Conservation (phyloP, 306 rosid genomes). For the Quercus dentata region DNA sequence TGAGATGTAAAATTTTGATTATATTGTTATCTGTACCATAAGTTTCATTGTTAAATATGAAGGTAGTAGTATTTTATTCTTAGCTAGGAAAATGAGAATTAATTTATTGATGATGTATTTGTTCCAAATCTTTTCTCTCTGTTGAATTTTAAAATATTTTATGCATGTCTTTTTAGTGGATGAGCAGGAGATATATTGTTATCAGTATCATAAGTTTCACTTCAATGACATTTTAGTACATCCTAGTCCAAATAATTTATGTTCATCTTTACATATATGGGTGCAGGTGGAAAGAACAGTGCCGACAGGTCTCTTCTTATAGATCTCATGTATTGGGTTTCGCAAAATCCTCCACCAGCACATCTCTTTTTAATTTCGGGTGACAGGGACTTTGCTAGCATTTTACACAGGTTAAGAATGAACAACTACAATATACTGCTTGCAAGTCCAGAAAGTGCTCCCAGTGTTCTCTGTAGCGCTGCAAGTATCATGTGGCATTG, state of each 20-base stretch:
- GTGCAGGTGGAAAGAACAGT: slow-evolving; percentile 82
- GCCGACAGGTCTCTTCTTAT: slow-evolving; percentile 81
- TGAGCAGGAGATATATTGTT: not conserved
- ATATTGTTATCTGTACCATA: not conserved
- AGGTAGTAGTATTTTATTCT: not conserved
- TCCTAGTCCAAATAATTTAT: not conserved
- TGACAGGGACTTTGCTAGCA: slow-evolving; percentile 67
- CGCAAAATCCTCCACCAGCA: slow-evolving; percentile 97
- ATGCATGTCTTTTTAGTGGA: not conserved
- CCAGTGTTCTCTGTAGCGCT: slow-evolving; percentile 68
- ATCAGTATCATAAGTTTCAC: not conserved
- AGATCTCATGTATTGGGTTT: slow-evolving; percentile 85
- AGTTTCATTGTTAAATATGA: not conserved
- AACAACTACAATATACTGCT: slow-evolving; percentile 84
- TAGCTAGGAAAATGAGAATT: not conserved
- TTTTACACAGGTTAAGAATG: slow-evolving; percentile 79
- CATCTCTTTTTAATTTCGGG: slow-evolving; percentile 84
- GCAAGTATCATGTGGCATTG: slow-evolving; percentile 95
- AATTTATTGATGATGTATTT: not conserved
- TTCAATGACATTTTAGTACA: slow-evolving; percentile 2
- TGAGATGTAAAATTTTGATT: not conserved
- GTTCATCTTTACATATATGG: not conserved
- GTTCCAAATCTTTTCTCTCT: not conserved
- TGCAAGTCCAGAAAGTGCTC: slow-evolving; percentile 51
- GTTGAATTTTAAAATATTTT: not conserved